A percentile compares a stretch with the other conserved stretches of the same genome.
Evolutionary conservation across 2,329 filamentous ascomycete species (phyloP).

Genomic region (Gliomastix tumulicola): DNA sequence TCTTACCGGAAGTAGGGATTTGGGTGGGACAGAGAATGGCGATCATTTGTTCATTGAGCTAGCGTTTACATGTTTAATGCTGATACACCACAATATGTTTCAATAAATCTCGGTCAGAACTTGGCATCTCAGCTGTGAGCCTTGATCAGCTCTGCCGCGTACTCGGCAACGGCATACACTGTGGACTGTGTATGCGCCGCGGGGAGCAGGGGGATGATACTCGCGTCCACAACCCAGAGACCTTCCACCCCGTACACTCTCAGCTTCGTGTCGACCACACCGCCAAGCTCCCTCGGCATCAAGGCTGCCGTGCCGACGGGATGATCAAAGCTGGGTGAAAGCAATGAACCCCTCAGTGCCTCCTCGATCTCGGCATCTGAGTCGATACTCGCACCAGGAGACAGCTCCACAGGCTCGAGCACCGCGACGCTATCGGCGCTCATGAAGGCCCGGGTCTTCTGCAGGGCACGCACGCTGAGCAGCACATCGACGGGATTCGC

Average conservation of each 20-base stretch:
- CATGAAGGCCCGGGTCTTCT: conserved; percentile 12
- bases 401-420: conserved; percentile 9
- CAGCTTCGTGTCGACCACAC: conserved; percentile 23
- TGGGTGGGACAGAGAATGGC: too few relatives aligned
- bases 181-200: conserved; percentile 21
- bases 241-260: conserved; percentile 23
- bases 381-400: conserved; percentile 12
- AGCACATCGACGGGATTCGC: conserved; percentile 12
- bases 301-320: conserved; percentile 21
- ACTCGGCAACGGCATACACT: conserved; percentile 20
- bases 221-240: conserved; percentile 26
- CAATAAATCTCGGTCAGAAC: too few relatives aligned
- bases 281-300: conserved; percentile 21
- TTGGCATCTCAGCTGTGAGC: neutral
- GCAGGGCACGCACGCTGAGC: conserved; percentile 7
- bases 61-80: too few relatives aligned
- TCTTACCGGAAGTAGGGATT: too few relatives aligned
- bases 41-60: too few relatives aligned
- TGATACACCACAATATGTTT: too few relatives aligned
- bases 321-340: conserved; percentile 13
- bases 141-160: conserved; percentile 13
- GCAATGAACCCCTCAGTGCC: conserved; percentile 7
- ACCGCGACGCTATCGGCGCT: conserved; percentile 6
- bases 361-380: conserved; percentile 12
- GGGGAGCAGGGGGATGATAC: conserved; percentile 22